Base-by-base conservation (phyloP, 2,329 filamentous ascomycete genomes). In the Septoria linicola region DNA sequence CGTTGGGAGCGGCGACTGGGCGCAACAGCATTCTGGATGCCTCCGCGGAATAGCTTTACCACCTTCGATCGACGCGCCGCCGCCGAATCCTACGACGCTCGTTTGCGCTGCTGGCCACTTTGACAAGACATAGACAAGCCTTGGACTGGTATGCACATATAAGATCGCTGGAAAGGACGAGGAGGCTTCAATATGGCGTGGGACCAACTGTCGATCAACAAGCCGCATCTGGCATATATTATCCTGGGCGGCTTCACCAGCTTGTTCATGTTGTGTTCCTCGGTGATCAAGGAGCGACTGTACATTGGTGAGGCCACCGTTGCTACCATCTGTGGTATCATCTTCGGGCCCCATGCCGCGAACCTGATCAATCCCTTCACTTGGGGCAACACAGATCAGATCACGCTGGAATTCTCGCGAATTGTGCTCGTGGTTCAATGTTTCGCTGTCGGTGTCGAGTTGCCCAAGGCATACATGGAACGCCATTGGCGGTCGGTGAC, bases 271-370 rank as follows among this genome's bases (percentile, higher is more conserved):
- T 79, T 99, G 54, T 96, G 90, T 72, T 99, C 93, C 54, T 89
- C 95, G 49, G 84, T 97, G 67, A 95, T 99, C 75, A 99, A 99
- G 78, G 93, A 99, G 78, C 88, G 88, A 70, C 81, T 97, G 67
- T 99, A 99, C 76, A 99, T 99, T 70, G 93, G 93, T 68, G 93
- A 99, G 79, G 93, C 93, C 43, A 97, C 93, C 1, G 89, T 99
- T 37, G 89, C 90, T 43, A 95, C 89, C 2, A 73, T 95, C 41
- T 89, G 87, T 66, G 89, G 89, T 59, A 85, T 95, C 69, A 90
- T 93, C 63, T 95, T 95, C 64, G 89, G 90, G 0, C 90, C 90
- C 13, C 84, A 90, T 74, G 89, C 84, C 32, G 88, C 88, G 53
- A 83, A 89, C 63, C 77, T 95, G 32, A 91, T 95, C 68, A 76